Percentiles rank a stretch among this genome's conserved stretches.
These are phyloP conservation scores for Singerocomus inundabilis DNA, from an alignment of 1,284 basidiomycete species.

Conservation along the genomic window DNA sequence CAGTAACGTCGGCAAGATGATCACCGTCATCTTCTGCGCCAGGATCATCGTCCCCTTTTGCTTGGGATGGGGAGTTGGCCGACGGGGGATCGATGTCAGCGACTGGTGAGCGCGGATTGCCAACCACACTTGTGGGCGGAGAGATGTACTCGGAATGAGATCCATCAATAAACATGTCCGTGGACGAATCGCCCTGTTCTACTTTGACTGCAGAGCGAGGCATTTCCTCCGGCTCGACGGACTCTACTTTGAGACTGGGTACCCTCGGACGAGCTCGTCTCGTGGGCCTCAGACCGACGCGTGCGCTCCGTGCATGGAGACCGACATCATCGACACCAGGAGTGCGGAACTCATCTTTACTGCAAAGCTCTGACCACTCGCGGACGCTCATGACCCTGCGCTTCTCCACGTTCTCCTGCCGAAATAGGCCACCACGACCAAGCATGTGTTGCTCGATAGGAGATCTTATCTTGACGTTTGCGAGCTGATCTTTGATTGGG, in stretches of 20 bases:
- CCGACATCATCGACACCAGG: slow-evolving; percentile 70
- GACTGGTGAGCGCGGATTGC: slow-evolving; percentile 21
- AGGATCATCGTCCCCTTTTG: slow-evolving; percentile 10
- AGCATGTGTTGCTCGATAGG: slow-evolving; percentile 93
- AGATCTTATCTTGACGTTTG: slow-evolving; percentile 73
- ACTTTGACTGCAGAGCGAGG: slow-evolving; percentile 19
- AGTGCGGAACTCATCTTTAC: slow-evolving; percentile 63
- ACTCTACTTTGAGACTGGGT: slow-evolving; percentile 19
- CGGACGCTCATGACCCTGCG: slow-evolving; percentile 78
- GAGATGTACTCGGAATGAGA: slow-evolving; percentile 23
- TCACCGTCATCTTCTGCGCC: slow-evolving; percentile 18
- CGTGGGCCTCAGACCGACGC: slow-evolving; percentile 28
- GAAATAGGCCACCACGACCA: slow-evolving; percentile 82
- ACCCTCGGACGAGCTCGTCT: slow-evolving; percentile 19
- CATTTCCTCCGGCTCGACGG: slow-evolving; percentile 25
- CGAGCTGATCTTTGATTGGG: slow-evolving; percentile 63
- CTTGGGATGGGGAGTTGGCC: not conserved
- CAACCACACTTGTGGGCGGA: slow-evolving; percentile 30
- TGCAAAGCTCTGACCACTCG: slow-evolving; percentile 85
- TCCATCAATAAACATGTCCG: slow-evolving; percentile 3
- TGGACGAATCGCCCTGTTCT: slow-evolving; percentile 35
- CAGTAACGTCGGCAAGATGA: slow-evolving; percentile 7
- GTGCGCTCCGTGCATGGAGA: slow-evolving; percentile 47
- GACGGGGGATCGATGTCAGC: slow-evolving; percentile 10
- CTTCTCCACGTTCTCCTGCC: slow-evolving; percentile 91